A percentile compares a stretch with the other conserved stretches of the same genome.
These are phyloP conservation scores for Solanum microdontum DNA, from an alignment of 257 asterid genomes.

Conservation along the genomic window DNA sequence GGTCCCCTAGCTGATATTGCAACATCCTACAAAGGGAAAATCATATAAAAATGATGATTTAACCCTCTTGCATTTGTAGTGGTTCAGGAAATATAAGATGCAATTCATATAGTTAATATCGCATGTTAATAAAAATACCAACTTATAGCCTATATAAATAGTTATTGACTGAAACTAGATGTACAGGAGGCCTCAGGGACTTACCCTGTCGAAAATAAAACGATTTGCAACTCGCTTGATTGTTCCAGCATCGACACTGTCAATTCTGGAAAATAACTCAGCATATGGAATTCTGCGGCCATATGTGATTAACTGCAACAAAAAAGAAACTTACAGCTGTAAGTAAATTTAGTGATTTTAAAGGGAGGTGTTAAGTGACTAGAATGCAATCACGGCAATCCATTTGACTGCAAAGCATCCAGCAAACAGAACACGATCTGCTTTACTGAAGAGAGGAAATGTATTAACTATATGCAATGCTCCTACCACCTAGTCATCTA, in stretches of 20 bases:
- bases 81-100: background rate
- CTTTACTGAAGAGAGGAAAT: background rate
- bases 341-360: background rate
- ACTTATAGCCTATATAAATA: background rate
- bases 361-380: background rate
- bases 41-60: background rate
- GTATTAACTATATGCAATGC: background rate
- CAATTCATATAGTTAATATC: background rate
- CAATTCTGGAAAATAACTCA: constrained; percentile 87
- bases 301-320: constrained; percentile 73
- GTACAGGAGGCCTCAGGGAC: background rate
- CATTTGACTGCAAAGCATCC: background rate
- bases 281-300: constrained; percentile 93
- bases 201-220: constrained; percentile 74
- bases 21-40: constrained; percentile 1
- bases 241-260: constrained; percentile 75
- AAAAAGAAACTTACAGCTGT: background rate
- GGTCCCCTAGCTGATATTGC: constrained; percentile 23
- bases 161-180: background rate
- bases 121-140: background rate
- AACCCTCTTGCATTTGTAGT: background rate
- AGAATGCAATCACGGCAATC: background rate
- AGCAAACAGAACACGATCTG: background rate
- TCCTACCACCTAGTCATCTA: background rate
- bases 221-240: constrained; percentile 85